Base-by-base conservation (phyloP, 2,329 filamentous ascomycete genomes). In the Fusarium sp. region DNA sequence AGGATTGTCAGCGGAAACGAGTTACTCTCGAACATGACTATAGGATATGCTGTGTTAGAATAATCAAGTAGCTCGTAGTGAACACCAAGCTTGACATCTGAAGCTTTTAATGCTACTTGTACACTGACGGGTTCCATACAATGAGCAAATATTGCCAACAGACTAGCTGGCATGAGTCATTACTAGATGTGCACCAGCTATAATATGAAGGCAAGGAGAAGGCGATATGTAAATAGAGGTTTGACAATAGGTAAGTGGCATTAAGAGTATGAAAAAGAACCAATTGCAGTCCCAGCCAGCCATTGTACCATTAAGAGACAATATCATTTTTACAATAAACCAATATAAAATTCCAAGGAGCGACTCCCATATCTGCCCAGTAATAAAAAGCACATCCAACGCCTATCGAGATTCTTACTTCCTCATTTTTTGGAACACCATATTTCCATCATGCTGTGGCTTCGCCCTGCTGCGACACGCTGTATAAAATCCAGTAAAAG, bases 311-410 rank as follows among this genome's bases (percentile, higher is more conserved):
- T 70, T 67, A 72, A 64, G 39, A 62, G 45, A 64, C 39, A 62
- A 51, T 56, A 60, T 46, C 55, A 59, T 71, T 66, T 72, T 70
- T 61, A 71, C 59, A 66, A 53, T 54, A 63, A 52, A 53, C 61
- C 48, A 63, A 67, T 56, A 66, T 58, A 71, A 59, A 63, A 55
- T 62, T 68, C 62, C 64, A 68, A 73, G 48, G 65, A 71, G 66
- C 43, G 64, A 72, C 65, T 71, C 72, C 70, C 48, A 56, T 65
- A 54, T 64, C 56, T 70, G 56, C 68, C 69, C 60, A 72, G 54
- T 56, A 48, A 59, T 48, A 41, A 41, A 56, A 40, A 55, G 14
- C 51, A 63, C 41, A 54, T 49, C 43, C 19, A 74, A 74, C 69
- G 70, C 72, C 71, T 47, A 19, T 35, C 64, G 48, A 56, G 58